Evolutionary conservation across 345 rosid genomes (phyloP), one percentile per base, ranked within the genome.

Genomic region (Iberis pinnata): DNA sequence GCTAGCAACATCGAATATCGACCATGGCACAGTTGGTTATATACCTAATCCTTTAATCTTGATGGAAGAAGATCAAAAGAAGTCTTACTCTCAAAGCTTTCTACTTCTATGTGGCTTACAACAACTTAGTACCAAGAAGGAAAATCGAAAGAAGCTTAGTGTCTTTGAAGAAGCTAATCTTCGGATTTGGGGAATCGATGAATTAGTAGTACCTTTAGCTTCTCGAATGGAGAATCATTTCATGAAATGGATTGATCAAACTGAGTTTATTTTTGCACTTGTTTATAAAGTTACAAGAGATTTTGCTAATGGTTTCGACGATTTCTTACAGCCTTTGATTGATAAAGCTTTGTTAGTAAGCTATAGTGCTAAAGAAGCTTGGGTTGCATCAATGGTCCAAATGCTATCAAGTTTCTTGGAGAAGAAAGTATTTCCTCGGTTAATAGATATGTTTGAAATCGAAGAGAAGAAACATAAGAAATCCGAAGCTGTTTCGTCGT

Each of bases 181-280:
- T 27, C 56, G 53, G 41, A 78, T 83, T 62, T 86, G 95, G 96
- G 80, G 83, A 27, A 76, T 75, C 16, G 80, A 83, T 60, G 93
- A 83, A 61, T 78, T 87, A 37, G 85, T 83, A 12, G 70, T 68
- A 60, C 92, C 92, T 11, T 69, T 87, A 47, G 78, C 83, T 15
- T 69, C 86, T 19, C 73, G 96, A 44, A 69, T 81, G 75, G 96
- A 87, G 71, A 63, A 78, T 58, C 96, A 87, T 69, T 87, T 83
- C 69, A 12, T 70, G 49, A 80, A 78, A 72, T 87, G 96, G 96
- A 63, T 45, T 47, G 75, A 79, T 12, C 75, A 77, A 54, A 87
- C 89, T 20, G 89, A 86, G 62, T 73, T 76, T 63, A 76, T 81
- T 17, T 83, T 81, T 68, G 76, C 81, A n/a, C 87, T 83, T 49